Percentiles rank a stretch among this genome's conserved stretches.
phyloP scores from a whole-genome alignment of 805 yeast genomes.

The Metschnikowia chrysomelidarum region DNA sequence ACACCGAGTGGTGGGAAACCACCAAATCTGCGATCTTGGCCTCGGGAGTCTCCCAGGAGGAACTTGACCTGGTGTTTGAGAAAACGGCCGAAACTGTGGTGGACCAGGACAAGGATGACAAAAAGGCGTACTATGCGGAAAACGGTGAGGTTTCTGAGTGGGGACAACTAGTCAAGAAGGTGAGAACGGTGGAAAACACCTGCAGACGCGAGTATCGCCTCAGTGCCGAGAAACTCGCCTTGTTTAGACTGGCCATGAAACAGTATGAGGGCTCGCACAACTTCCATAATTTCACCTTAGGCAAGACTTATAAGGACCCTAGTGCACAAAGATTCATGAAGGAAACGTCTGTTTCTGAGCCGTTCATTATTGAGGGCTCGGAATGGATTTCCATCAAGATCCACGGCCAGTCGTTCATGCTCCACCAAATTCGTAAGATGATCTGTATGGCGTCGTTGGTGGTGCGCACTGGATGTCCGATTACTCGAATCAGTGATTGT shows the following conservation, averaged over 20 bases:
- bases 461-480: slow-evolving; percentile 83
- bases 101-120: slow-evolving; percentile 25
- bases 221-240: slow-evolving; percentile 55
- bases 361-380: slow-evolving; percentile 87
- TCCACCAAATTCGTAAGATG: slow-evolving; percentile 98
- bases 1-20: slow-evolving; percentile 63
- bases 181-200: slow-evolving; percentile 62
- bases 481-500: slow-evolving; percentile 70
- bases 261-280: slow-evolving; percentile 85
- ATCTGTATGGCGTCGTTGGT: slow-evolving; percentile 89
- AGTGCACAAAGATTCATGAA: slow-evolving; percentile 85
- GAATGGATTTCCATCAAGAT: slow-evolving; percentile 96
- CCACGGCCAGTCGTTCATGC: slow-evolving; percentile 98
- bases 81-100: slow-evolving; percentile 34
- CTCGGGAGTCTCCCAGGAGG: slow-evolving; percentile 13
- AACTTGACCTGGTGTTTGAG: slow-evolving; percentile 22
- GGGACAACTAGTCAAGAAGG: slow-evolving; percentile 45
- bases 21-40: slow-evolving; percentile 28
- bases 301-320: slow-evolving; percentile 80
- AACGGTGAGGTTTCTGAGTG: slow-evolving; percentile 36
- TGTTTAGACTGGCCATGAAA: slow-evolving; percentile 66
- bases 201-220: slow-evolving; percentile 71
- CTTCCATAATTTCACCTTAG: slow-evolving; percentile 84
- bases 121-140: slow-evolving; percentile 30
- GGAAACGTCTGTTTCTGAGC: slow-evolving; percentile 73